Evolutionary conservation across 1,284 basidiomycete genomes (phyloP).

Genomic region (Neolentinus lepideus): DNA sequence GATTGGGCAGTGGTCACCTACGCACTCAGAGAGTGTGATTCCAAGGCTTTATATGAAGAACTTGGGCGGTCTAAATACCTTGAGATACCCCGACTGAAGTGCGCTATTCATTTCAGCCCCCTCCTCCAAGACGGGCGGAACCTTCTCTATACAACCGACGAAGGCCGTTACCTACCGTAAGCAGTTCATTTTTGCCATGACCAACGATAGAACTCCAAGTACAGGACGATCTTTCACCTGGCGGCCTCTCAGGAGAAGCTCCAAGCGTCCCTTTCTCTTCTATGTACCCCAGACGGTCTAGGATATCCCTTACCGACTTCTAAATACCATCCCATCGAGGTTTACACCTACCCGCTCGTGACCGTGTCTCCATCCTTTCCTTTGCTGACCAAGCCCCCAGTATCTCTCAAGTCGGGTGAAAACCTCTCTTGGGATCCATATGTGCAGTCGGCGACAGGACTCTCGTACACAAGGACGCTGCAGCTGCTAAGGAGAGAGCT

Average conservation of each 20-base stretch:
- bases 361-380: constrained; percentile 31
- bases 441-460: constrained; percentile 30
- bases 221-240: constrained; percentile 30
- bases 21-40: constrained; percentile 22
- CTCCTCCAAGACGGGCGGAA: constrained; percentile 16
- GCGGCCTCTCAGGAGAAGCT: constrained; percentile 30
- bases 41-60: constrained; percentile 13
- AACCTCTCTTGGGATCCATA: constrained; percentile 23
- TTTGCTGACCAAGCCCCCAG: constrained; percentile 26
- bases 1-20: constrained; percentile 33
- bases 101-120: constrained; percentile 32
- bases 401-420: constrained; percentile 18
- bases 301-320: constrained; percentile 21
- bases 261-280: constrained; percentile 24
- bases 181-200: constrained; percentile 2
- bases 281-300: constrained; percentile 19
- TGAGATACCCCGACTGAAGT: constrained; percentile 18
- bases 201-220: not conserved
- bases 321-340: constrained; percentile 22
- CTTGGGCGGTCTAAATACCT: constrained; percentile 9
- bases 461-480: constrained; percentile 35
- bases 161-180: constrained; percentile 24
- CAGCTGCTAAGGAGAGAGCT: constrained; percentile 28
- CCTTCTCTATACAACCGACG: constrained; percentile 21
- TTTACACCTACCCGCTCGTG: constrained; percentile 30